Percentiles rank a stretch among this genome's conserved stretches.
phyloP scores from a whole-genome alignment of 805 yeast genomes.

The Nakazawaea sp. region DNA sequence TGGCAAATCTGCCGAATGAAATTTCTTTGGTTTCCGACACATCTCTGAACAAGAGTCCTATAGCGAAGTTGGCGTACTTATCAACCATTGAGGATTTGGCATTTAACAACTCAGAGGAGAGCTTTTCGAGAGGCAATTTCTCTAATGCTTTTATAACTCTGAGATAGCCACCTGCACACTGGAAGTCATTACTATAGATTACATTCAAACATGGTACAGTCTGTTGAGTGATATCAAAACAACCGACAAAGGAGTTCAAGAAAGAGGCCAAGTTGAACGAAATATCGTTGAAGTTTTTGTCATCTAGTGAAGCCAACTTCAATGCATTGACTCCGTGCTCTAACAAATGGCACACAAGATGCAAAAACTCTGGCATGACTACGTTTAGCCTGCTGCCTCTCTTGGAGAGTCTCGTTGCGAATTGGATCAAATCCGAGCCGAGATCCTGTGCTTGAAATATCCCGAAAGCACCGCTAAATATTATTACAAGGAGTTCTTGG shows the following conservation, averaged over 20 bases:
- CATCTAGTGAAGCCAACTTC: background rate
- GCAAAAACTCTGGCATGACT: conserved; percentile 37
- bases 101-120: background rate
- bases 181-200: conserved; percentile 3
- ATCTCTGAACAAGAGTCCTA: conserved; percentile 6
- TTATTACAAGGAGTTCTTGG: conserved; percentile 32
- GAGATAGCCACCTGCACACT: conserved; percentile 5
- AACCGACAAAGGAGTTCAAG: conserved; percentile 8
- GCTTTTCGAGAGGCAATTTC: background rate
- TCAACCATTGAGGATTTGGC: background rate
- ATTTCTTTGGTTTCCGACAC: background rate
- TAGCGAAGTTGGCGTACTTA: conserved; percentile 1
- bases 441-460: conserved; percentile 21
- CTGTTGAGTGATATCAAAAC: conserved; percentile 7
- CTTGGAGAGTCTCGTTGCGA: conserved; percentile 13
- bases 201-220: conserved; percentile 9
- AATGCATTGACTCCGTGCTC: conserved; percentile 9
- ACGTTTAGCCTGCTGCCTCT: conserved; percentile 16
- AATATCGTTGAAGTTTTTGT: background rate
- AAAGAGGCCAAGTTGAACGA: conserved; percentile 6
- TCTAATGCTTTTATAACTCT: background rate
- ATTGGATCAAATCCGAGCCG: conserved; percentile 11
- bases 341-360: conserved; percentile 14
- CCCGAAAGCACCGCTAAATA: conserved; percentile 43
- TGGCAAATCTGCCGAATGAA: background rate